Percentiles rank a stretch among this genome's conserved stretches.
Conservation (phyloP, 2,329 filamentous ascomycete genomes). For the Blastomyces silverae region DNA sequence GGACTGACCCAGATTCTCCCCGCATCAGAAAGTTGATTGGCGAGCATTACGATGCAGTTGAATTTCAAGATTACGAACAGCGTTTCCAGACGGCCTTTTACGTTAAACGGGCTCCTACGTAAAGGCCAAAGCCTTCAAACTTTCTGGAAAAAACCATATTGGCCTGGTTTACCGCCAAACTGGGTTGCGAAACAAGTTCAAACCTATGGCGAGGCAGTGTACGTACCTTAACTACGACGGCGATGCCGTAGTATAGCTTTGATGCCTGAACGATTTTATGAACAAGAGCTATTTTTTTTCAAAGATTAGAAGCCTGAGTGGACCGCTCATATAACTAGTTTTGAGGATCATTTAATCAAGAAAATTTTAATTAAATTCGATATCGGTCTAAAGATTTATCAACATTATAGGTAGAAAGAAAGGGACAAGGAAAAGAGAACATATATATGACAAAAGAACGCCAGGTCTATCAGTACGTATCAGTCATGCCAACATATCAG, state of each 20-base stretch:
- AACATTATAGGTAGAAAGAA: conserved; percentile 3
- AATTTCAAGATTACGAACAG: background rate
- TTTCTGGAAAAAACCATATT: too few relatives aligned
- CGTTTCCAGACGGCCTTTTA: background rate
- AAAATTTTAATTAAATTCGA: background rate
- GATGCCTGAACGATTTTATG: background rate
- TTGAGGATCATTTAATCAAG: background rate
- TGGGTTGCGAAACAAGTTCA: too few relatives aligned
- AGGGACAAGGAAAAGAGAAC: background rate
- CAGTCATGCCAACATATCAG: conserved; percentile 10
- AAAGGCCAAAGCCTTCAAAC: too few relatives aligned
- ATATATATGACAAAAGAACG: conserved; percentile 4
- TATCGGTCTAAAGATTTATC: conserved; percentile 7
- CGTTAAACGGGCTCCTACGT: background rate
- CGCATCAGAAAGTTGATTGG: background rate
- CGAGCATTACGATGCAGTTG: background rate
- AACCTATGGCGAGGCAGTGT: too few relatives aligned
- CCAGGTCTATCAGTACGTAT: conserved; percentile 8
- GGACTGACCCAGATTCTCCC: background rate
- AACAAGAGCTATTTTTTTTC: background rate
- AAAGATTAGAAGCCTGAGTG: background rate
- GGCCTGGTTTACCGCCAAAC: too few relatives aligned
- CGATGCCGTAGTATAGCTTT: background rate
- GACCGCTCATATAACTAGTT: background rate
- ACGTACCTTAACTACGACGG: too few relatives aligned